Evolutionary conservation across 2,329 filamentous ascomycete species (phyloP).

Genomic region (Plectosphaerella plurivora): DNA sequence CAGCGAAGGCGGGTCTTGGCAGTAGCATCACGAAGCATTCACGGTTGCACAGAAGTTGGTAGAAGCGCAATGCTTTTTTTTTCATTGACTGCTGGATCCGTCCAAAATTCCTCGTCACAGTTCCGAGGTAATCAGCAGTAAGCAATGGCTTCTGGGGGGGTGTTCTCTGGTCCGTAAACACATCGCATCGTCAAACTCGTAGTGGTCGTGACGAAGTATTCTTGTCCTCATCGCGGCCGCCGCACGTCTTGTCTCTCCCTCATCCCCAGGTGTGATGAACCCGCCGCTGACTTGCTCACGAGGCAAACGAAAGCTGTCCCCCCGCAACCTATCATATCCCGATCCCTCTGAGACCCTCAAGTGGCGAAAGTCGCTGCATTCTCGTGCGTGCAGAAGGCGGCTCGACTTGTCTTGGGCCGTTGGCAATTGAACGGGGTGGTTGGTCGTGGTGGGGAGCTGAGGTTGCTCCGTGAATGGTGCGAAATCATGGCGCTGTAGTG

Average conservation of each 20-base stretch:
- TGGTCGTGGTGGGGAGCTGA: neutral
- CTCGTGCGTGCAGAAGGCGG: neutral
- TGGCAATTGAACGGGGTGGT: neutral
- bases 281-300: neutral
- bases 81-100: constrained; percentile 1
- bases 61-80: constrained; percentile 4
- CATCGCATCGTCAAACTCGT: constrained; percentile 2
- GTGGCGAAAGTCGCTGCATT: neutral
- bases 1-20: too few species aligned
- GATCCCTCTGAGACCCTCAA: neutral
- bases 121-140: neutral
- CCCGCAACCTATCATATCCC: neutral
- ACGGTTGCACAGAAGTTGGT: neutral
- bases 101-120: neutral
- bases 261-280: neutral
- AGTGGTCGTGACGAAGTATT: neutral
- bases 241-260: neutral
- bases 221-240: constrained; percentile 1
- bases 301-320: neutral
- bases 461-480: neutral
- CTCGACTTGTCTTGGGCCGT: neutral
- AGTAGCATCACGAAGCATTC: too few species aligned
- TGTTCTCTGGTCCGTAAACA: constrained; percentile 2
- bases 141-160: neutral
- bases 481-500: constrained; percentile 5